These are phyloP conservation scores for Populus hybrid DNA, from an alignment of 441 rosid species.

Conservation along the genomic window DNA sequence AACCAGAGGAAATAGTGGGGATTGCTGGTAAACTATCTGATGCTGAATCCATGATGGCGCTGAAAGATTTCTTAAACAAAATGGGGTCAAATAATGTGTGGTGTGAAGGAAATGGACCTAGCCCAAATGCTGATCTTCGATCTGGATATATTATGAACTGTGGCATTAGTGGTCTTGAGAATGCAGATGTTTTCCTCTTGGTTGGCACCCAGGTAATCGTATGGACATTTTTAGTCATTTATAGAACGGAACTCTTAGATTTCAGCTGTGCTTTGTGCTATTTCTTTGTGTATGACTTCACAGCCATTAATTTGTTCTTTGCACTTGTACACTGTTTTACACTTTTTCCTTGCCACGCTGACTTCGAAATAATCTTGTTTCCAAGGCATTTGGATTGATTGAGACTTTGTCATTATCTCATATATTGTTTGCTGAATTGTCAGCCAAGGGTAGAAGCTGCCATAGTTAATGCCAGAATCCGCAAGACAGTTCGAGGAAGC, in stretches of 20 bases:
- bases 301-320: background rate
- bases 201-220: constrained; percentile 81
- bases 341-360: background rate
- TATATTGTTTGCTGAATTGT: constrained; percentile 22
- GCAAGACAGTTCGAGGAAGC: constrained; percentile 74
- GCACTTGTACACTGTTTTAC: background rate
- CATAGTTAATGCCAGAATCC: constrained; percentile 89
- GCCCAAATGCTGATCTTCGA: constrained; percentile 78
- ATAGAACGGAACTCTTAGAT: background rate
- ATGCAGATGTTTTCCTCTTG: constrained; percentile 84
- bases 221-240: background rate
- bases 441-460: constrained; percentile 98
- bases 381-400: background rate
- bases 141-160: constrained; percentile 86
- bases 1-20: constrained; percentile 82
- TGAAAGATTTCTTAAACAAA: constrained; percentile 83
- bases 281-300: background rate
- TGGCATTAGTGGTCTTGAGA: constrained; percentile 84
- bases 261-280: background rate
- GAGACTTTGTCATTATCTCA: constrained; percentile 10
- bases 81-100: constrained; percentile 86
- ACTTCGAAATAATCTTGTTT: background rate
- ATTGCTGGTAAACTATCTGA: constrained; percentile 87
- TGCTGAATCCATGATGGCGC: constrained; percentile 97
- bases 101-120: constrained; percentile 84